A percentile compares a stretch with the other conserved stretches of the same genome.
Evolutionary conservation across 2,329 filamentous ascomycete species (phyloP).

Genomic region (Spiromastix sp.): DNA sequence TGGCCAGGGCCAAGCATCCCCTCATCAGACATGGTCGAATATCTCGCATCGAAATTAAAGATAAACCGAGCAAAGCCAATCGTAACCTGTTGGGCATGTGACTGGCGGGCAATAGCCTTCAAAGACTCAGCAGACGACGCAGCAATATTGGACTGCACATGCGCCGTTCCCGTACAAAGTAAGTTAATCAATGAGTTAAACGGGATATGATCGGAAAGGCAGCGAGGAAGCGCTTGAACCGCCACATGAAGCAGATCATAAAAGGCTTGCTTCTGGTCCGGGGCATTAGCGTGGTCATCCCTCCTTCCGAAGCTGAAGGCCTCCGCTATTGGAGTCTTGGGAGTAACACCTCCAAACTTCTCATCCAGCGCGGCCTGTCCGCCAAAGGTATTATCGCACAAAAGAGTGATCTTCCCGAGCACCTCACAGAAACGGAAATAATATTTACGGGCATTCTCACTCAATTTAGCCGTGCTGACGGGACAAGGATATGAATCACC

Average conservation of each 20-base stretch:
- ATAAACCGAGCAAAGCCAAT: conserved; percentile 97
- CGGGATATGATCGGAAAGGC: conserved; percentile 78
- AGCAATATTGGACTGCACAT: conserved; percentile 87
- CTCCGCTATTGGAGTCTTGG: conserved; percentile 90
- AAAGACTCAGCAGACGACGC: conserved; percentile 83
- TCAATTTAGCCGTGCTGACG: conserved; percentile 52
- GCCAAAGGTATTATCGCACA: conserved; percentile 95
- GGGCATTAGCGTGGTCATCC: conserved; percentile 62
- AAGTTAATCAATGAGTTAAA: conserved; percentile 92
- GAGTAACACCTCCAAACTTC: conserved; percentile 76
- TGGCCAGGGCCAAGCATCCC: conserved; percentile 90
- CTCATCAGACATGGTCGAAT: conserved; percentile 95
- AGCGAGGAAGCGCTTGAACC: conserved; percentile 90
- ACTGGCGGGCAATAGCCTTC: conserved; percentile 89
- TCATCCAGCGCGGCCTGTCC: conserved; percentile 92
- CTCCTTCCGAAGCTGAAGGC: conserved; percentile 82
- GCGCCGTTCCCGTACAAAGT: conserved; percentile 90
- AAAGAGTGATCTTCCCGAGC: conserved; percentile 85
- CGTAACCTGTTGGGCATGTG: conserved; percentile 87
- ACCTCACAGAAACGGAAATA: conserved; percentile 92
- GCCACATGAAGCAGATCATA: conserved; percentile 94
- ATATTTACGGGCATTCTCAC: conserved; percentile 69
- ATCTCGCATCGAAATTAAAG: conserved; percentile 95
- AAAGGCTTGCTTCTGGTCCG: conserved; percentile 85
- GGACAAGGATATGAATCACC: conserved; percentile 31